phyloP scores from a whole-genome alignment of 2,329 filamentous ascomycete genomes.

The Pseudonectria buxi region DNA sequence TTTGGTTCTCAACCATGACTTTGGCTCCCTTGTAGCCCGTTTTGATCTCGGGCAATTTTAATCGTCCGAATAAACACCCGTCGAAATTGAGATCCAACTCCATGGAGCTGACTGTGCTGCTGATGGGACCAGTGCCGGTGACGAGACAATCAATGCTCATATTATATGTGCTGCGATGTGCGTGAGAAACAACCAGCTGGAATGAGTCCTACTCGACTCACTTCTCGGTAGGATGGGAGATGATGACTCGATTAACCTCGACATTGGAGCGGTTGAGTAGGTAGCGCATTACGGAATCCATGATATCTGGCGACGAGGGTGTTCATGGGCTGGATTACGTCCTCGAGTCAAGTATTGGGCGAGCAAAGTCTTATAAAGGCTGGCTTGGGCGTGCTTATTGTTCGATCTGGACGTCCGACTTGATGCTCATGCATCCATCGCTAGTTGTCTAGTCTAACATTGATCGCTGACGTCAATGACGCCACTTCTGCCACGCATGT shows the following conservation, averaged over 20 bases:
- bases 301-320: conserved; percentile 9
- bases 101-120: conserved; percentile 24
- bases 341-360: too few species aligned
- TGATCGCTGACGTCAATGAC: too few species aligned
- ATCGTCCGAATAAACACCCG: conserved; percentile 22
- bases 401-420: too few species aligned
- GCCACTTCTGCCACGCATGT: too few species aligned
- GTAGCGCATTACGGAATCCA: conserved; percentile 23
- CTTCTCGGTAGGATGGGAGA: conserved; percentile 25
- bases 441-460: too few species aligned
- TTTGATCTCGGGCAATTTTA: conserved; percentile 23
- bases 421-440: too few species aligned
- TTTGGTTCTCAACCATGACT: conserved; percentile 21
- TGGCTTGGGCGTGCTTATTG: too few species aligned
- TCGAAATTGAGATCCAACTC: conserved; percentile 25
- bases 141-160: conserved; percentile 24
- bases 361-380: too few species aligned
- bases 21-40: conserved; percentile 22
- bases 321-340: too few species aligned
- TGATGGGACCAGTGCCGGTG: conserved; percentile 24
- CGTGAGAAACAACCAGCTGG: not conserved
- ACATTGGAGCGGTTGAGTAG: conserved; percentile 23
- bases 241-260: conserved; percentile 24
- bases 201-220: conserved; percentile 13
- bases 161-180: conserved; percentile 21